phyloP scores from a whole-genome alignment of 179 eudicot genomes.

The Silene coronaria region DNA sequence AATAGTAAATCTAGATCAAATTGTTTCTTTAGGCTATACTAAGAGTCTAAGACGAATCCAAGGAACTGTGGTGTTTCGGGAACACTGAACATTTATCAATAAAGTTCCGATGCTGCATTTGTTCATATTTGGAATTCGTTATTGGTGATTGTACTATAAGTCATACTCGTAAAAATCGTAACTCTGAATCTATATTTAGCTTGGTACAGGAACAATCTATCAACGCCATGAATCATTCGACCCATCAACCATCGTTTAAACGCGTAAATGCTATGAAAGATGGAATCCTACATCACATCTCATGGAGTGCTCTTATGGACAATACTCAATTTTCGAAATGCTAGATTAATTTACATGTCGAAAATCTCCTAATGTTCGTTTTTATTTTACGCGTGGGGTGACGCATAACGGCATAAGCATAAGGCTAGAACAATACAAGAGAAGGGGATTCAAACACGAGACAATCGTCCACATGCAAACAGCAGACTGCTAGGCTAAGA shows the following conservation, averaged over 20 bases:
- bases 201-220: background rate
- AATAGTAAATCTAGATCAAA: background rate
- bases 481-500: too few species aligned
- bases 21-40: background rate
- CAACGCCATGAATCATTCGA: background rate
- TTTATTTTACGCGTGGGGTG: too few species aligned
- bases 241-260: background rate
- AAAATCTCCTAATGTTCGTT: too few species aligned
- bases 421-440: background rate
- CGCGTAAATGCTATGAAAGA: background rate
- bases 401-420: too few species aligned
- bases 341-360: too few species aligned
- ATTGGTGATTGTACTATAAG: background rate
- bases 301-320: conserved; percentile 12
- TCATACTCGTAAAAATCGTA: background rate
- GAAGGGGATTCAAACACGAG: background rate
- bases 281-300: background rate
- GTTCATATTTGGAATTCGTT: background rate
- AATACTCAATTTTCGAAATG: background rate
- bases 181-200: background rate
- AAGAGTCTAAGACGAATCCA: background rate
- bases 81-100: background rate
- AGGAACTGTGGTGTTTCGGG: background rate
- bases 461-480: too few species aligned
- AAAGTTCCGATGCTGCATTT: background rate